Percentiles rank a stretch among this genome's conserved stretches.
Conservation (phyloP, 2,329 filamentous ascomycete genomes). For the Ilyonectria mors-panacis region DNA sequence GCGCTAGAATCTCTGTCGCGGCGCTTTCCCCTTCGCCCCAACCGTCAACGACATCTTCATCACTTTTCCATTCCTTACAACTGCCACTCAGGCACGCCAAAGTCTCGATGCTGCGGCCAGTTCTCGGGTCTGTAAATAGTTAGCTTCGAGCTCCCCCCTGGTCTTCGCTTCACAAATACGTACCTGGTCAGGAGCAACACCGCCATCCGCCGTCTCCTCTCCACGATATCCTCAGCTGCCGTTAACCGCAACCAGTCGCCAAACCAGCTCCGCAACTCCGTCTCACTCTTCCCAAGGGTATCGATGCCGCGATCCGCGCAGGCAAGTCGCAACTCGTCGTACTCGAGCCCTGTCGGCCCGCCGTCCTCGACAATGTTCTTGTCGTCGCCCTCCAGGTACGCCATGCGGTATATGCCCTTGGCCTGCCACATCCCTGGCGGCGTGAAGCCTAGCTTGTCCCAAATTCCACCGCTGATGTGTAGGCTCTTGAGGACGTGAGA, state of each 20-base stretch:
- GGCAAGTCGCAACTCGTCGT: conserved; percentile 77
- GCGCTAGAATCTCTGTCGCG: not conserved
- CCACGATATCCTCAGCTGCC: conserved; percentile 53
- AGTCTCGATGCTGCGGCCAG: conserved; percentile 59
- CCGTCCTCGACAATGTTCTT: conserved; percentile 74
- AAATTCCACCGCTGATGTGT: conserved; percentile 62
- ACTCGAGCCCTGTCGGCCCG: conserved; percentile 68
- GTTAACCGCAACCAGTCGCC: conserved; percentile 65
- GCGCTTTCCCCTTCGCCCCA: not conserved
- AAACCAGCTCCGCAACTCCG: conserved; percentile 65
- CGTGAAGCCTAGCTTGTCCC: conserved; percentile 65
- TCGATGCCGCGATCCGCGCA: conserved; percentile 79
- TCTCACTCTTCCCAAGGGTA: conserved; percentile 70
- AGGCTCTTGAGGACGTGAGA: conserved; percentile 60
- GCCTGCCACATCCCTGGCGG: conserved; percentile 67
- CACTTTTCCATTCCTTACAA: conserved; percentile 43
- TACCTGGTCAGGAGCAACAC: conserved; percentile 60
- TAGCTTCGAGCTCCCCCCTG: conserved; percentile 24
- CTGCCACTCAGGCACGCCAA: conserved; percentile 60
- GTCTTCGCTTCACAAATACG: conserved; percentile 46
- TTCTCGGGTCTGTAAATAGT: conserved; percentile 53
- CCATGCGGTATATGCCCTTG: conserved; percentile 68
- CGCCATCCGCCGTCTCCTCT: conserved; percentile 57
- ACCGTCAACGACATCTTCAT: not conserved
- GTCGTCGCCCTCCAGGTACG: conserved; percentile 81